Evolutionary conservation across 2,329 filamentous ascomycete species (phyloP).

Genomic region (Hypoxylon sp.): DNA sequence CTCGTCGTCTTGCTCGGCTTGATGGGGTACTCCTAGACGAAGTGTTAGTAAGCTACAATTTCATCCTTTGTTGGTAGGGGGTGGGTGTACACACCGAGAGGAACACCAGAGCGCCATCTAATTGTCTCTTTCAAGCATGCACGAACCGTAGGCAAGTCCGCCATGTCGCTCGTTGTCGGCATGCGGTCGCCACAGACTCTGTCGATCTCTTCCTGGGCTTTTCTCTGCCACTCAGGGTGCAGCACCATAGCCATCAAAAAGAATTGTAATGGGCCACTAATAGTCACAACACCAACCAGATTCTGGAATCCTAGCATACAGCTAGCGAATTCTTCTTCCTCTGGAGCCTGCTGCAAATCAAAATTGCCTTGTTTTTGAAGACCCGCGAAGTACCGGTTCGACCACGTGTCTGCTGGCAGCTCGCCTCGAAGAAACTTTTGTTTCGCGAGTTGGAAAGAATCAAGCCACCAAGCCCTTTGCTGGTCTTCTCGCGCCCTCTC

Average conservation of each 20-base stretch:
- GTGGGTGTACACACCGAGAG: slow-evolving; percentile 57
- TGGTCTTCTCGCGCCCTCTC: slow-evolving; percentile 61
- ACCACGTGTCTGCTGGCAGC: slow-evolving; percentile 63
- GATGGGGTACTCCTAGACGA: slow-evolving; percentile 62
- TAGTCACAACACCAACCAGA: slow-evolving; percentile 66
- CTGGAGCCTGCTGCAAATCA: slow-evolving; percentile 58
- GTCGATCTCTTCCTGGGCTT: slow-evolving; percentile 71
- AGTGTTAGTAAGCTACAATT: slow-evolving; percentile 15
- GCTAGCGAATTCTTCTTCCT: slow-evolving; percentile 63
- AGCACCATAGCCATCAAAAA: slow-evolving; percentile 68
- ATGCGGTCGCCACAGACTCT: slow-evolving; percentile 67
- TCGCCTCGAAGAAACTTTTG: slow-evolving; percentile 58
- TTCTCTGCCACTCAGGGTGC: slow-evolving; percentile 67
- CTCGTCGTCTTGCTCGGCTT: slow-evolving; percentile 63
- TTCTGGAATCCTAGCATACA: slow-evolving; percentile 68
- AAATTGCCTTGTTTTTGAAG: slow-evolving; percentile 59
- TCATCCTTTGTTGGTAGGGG: neutral
- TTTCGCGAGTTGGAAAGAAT: slow-evolving; percentile 60
- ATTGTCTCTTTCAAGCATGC: slow-evolving; percentile 71
- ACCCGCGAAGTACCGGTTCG: slow-evolving; percentile 64
- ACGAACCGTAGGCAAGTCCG: slow-evolving; percentile 66
- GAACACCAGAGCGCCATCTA: slow-evolving; percentile 71
- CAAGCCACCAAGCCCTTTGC: slow-evolving; percentile 64
- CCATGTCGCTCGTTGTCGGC: slow-evolving; percentile 65
- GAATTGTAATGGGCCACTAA: slow-evolving; percentile 65